These are phyloP conservation scores for Digitaria exilis DNA, from an alignment of 202 grass and related monocot species.

Conservation along the genomic window DNA sequence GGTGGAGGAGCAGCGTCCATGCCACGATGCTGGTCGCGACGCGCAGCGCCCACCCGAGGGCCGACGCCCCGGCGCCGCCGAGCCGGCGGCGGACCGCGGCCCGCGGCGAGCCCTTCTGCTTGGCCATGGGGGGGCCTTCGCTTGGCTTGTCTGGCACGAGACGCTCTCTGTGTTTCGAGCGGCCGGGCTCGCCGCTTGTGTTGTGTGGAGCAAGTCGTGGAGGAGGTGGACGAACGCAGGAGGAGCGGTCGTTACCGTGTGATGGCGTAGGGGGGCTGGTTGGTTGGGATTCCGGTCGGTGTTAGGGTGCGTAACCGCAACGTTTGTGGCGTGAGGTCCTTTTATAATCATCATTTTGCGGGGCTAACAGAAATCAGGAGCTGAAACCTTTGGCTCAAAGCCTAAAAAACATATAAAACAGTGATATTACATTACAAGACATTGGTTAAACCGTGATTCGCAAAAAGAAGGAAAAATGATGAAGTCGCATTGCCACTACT, in stretches of 20 bases:
- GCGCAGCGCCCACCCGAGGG: constrained; percentile 51
- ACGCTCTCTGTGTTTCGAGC: background rate
- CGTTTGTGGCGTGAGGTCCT: background rate
- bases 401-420: too few species aligned
- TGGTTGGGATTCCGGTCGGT: constrained; percentile 33
- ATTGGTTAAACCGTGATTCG: too few species aligned
- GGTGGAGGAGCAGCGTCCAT: constrained; percentile 75
- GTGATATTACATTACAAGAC: too few species aligned
- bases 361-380: background rate
- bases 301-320: constrained; percentile 29
- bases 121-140: constrained; percentile 15
- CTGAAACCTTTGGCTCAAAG: too few species aligned
- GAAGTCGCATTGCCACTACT: too few species aligned
- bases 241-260: constrained; percentile 18
- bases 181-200: background rate
- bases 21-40: constrained; percentile 61
- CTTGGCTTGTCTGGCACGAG: background rate
- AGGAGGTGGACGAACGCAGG: constrained; percentile 11
- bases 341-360: background rate
- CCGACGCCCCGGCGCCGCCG: constrained; percentile 26
- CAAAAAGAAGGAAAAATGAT: too few species aligned
- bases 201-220: background rate
- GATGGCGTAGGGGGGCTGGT: background rate
- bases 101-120: constrained; percentile 41
- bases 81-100: constrained; percentile 36